Conservation (phyloP, 2,329 filamentous ascomycete genomes). For the Fusarium clavum region DNA sequence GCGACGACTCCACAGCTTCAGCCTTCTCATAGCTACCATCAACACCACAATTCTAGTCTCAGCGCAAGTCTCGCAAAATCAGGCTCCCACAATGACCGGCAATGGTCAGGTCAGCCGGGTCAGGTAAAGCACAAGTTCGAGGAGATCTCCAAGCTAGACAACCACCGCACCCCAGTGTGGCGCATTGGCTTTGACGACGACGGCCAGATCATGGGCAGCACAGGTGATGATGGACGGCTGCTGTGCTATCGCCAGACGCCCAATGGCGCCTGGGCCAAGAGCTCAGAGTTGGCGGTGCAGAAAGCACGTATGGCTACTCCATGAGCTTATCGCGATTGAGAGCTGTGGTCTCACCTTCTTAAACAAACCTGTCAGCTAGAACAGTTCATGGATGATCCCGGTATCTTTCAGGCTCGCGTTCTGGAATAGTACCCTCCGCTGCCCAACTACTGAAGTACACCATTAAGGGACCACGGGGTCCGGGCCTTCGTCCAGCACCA, state of each 20-base stretch:
- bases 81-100: slow-evolving; percentile 59
- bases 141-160: slow-evolving; percentile 74
- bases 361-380: not conserved
- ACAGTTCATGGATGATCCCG: too few species aligned
- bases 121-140: slow-evolving; percentile 72
- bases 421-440: not conserved
- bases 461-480: not conserved
- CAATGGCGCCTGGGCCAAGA: slow-evolving; percentile 69
- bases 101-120: slow-evolving; percentile 69
- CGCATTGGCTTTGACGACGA: slow-evolving; percentile 76
- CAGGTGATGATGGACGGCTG: slow-evolving; percentile 79
- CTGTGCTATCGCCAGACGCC: slow-evolving; percentile 71
- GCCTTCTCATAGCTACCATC: slow-evolving; percentile 43
- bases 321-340: slow-evolving; percentile 33
- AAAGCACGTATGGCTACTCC: slow-evolving; percentile 65
- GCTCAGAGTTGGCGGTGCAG: slow-evolving; percentile 68
- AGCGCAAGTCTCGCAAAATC: slow-evolving; percentile 66
- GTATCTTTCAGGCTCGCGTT: not conserved
- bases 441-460: too few species aligned
- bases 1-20: slow-evolving; percentile 44
- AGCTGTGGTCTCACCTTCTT: not conserved
- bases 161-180: slow-evolving; percentile 79
- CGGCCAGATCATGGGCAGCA: slow-evolving; percentile 79
- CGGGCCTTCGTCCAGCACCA: not conserved
- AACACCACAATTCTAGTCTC: slow-evolving; percentile 59